Base-by-base conservation (phyloP, 139 green algal genomes). In the Chlorella sorokiniana region DNA sequence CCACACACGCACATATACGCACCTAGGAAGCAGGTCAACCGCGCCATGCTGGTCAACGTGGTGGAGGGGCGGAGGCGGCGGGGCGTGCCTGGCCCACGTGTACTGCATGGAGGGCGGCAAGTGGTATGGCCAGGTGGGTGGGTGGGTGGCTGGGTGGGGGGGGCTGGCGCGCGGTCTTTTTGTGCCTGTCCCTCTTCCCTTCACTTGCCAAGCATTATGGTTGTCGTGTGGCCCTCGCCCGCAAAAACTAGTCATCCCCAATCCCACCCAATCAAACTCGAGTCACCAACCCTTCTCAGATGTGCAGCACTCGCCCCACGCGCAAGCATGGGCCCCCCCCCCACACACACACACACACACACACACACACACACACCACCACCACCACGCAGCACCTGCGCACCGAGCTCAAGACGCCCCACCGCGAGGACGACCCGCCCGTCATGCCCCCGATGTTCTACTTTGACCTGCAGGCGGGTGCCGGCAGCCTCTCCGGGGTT, bases 381-480 rank as follows among this genome's bases (percentile, higher is more conserved):
- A n/a, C 40, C 18, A 4, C 40, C 25, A 3, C 38, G 23, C 67
- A 61, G 41, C 75, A 62, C 31, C 59, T 72, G 59, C 42, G 37
- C 75, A 42, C 25, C 40, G 40, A 40, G 59, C 75, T 83, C 9
- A 78, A 83, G 42, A 83, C 78, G 0, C 78, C 78, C 2, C 35
- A 41, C 38, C 52, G 51, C 6, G 78, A 83, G 68, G 78, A 83
- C 38, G 67, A 83, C 38, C 78, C 78, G 8, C 67, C 63, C 7
- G 18, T 64, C 54, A 45, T 61, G 40, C 44, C 29, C 27, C 69
- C 79, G 27, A 79, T 61, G n/a, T 80, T 84, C 42, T 80, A 84
- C 33, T 80, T 44, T n/a, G 38, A 64, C 38, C 69, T 83, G 37
- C 45, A 83, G 52, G 78, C n/a, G 35, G 5, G 69, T 23, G 2